Percentiles rank a stretch among this genome's conserved stretches.
These are phyloP conservation scores for Noccaea bulbosa DNA, from an alignment of 345 rosid species.

Conservation along the genomic window DNA sequence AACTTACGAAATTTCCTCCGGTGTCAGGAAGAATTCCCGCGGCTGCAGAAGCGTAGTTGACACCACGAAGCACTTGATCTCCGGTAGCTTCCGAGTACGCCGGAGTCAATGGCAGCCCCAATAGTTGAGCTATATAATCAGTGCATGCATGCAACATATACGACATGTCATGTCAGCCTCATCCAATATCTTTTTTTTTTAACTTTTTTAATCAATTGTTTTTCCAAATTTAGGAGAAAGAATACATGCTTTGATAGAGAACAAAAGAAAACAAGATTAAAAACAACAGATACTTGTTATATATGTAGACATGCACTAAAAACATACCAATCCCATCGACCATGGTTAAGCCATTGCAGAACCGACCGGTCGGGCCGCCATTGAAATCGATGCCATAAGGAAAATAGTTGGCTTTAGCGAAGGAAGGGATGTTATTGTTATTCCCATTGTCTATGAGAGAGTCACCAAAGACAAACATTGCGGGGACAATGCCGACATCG, in stretches of 20 bases:
- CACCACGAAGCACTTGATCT: slow-evolving; percentile 73
- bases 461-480: slow-evolving; percentile 92
- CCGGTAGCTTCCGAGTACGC: slow-evolving; percentile 80
- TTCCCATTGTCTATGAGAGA: slow-evolving; percentile 95
- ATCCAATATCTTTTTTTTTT: background rate
- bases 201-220: background rate
- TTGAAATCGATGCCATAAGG: slow-evolving; percentile 97
- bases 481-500: slow-evolving; percentile 64
- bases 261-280: background rate
- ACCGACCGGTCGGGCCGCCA: slow-evolving; percentile 97
- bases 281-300: background rate
- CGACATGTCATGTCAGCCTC: background rate
- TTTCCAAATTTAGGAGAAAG: background rate
- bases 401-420: slow-evolving; percentile 91
- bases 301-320: background rate
- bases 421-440: slow-evolving; percentile 77
- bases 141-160: slow-evolving; percentile 32
- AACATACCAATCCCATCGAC: slow-evolving; percentile 80
- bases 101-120: slow-evolving; percentile 88
- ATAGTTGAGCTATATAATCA: slow-evolving; percentile 62
- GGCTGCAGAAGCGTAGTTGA: slow-evolving; percentile 97
- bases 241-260: background rate
- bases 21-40: slow-evolving; percentile 91
- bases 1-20: slow-evolving; percentile 83
- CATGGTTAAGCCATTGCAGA: slow-evolving; percentile 94